Evolutionary conservation across 2,329 filamentous ascomycete genomes (phyloP), one percentile per base, ranked within the genome.

Genomic region (Didymella arachidicola): DNA sequence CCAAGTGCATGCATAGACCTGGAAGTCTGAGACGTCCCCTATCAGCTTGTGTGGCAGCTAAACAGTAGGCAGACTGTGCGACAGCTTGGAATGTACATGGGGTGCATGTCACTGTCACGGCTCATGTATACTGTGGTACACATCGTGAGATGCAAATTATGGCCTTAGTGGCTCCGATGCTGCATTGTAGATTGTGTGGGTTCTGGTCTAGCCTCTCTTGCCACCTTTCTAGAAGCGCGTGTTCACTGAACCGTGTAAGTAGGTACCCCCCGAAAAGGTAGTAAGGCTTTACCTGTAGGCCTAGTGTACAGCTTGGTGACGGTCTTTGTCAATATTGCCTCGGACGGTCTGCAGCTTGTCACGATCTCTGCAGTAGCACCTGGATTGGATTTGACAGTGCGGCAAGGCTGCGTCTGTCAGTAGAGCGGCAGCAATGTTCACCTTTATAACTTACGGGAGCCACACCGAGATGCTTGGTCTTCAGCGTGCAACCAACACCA

Each of bases 401-500:
- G 61, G 48, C 70, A 73, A 2, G 68, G 65, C 70, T 72, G 41
- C 16, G 14, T 16, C 16, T 5, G 26, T 60, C 27, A 66, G 61
- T 36, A 47, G 41, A 29, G 1, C 2, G 7, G 11, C 5, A 18
- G 39, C 30, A 12, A 49, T 16, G 32, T 12, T 25, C 12, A 38
- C n/a, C 10, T 26, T 7, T 22, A 43, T 18, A n/a, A 62, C 66
- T 55, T 38, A 74, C 73, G 25, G 71, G 56, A 16, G 71, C 73
- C 7, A 66, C 41, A 1, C 73, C 72, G 1, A 72, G 47, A 11
- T 14, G 32, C 43, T 43, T 41, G 3, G 65, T 72, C 11, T 49
- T 11, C 26, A 75, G 25, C 4, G 39, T 59, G 45, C 72, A 75
- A 16, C 70, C 68, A 32, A 42, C 5, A 7, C 61, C 60, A 22